A percentile compares a stretch with the other conserved stretches of the same genome.
These are phyloP conservation scores for Dendryphion nanum DNA, from an alignment of 2,329 filamentous ascomycete genomes.

Conservation along the genomic window DNA sequence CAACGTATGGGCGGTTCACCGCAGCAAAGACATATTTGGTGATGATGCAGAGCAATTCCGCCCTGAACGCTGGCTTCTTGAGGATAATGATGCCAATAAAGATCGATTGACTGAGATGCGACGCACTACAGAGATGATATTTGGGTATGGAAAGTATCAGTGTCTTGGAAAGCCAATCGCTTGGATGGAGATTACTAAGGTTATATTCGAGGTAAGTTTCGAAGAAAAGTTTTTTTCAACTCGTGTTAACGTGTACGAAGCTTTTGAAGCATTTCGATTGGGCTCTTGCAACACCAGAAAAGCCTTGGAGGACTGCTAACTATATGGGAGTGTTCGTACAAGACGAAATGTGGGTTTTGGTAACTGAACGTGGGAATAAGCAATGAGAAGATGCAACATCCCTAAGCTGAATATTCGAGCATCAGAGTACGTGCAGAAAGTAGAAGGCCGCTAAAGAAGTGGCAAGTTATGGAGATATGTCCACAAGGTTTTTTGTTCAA, in stretches of 20 bases:
- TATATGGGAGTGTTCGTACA: constrained; percentile 20
- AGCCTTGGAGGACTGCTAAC: constrained; percentile 18
- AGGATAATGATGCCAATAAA: constrained; percentile 46
- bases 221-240: too few relatives aligned
- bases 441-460: too few relatives aligned
- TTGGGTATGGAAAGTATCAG: constrained; percentile 15
- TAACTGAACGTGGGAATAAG: too few relatives aligned
- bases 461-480: too few relatives aligned
- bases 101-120: constrained; percentile 17
- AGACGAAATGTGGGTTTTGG: constrained; percentile 19
- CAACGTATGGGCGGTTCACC: too few relatives aligned
- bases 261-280: constrained; percentile 23
- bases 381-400: too few relatives aligned
- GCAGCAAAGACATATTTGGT: not conserved
- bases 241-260: constrained; percentile 7
- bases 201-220: constrained; percentile 23
- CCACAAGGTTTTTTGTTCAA: too few relatives aligned
- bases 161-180: constrained; percentile 19
- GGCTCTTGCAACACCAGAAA: constrained; percentile 18
- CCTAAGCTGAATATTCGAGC: too few relatives aligned
- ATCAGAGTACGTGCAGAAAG: too few relatives aligned
- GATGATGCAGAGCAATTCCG: constrained; percentile 33
- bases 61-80: constrained; percentile 49
- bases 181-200: constrained; percentile 22
- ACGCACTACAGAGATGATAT: constrained; percentile 12